Evolutionary conservation across 306 rosid genomes (phyloP).

Genomic region (Glycine soja): DNA sequence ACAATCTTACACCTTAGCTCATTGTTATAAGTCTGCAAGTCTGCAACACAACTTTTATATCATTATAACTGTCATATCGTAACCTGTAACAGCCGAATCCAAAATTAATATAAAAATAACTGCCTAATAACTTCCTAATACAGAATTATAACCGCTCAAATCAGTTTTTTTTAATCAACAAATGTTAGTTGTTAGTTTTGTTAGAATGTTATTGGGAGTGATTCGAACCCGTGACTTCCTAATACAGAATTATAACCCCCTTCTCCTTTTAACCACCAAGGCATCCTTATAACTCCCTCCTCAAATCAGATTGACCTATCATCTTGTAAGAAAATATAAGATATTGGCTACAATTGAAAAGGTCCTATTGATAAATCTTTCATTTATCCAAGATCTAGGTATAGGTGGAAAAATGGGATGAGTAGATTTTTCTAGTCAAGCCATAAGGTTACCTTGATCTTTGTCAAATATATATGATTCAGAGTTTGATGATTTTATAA

Average conservation of each 20-base stretch:
- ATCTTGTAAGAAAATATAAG: not conserved
- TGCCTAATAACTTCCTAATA: not conserved
- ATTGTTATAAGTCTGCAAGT: not conserved
- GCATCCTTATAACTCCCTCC: not conserved
- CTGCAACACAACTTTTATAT: not conserved
- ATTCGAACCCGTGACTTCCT: too few species aligned
- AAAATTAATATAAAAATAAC: not conserved
- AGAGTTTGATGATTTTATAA: constrained; percentile 32
- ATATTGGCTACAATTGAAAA: not conserved
- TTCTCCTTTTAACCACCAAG: too few species aligned
- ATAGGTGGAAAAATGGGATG: too few species aligned
- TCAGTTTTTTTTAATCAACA: not conserved
- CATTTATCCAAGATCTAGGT: too few species aligned
- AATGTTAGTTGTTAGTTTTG: too few species aligned
- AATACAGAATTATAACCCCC: too few species aligned
- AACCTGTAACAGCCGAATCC: not conserved
- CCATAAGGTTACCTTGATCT: constrained; percentile 16
- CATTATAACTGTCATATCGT: not conserved
- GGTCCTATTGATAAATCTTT: too few species aligned
- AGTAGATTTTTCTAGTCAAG: too few species aligned
- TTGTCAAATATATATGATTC: not conserved
- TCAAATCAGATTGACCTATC: not conserved
- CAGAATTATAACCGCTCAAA: not conserved
- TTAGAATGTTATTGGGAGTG: too few species aligned
- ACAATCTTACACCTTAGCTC: not conserved